Base-by-base conservation (phyloP, 768 basidiomycete genomes). In the Tulasnella sp. region DNA sequence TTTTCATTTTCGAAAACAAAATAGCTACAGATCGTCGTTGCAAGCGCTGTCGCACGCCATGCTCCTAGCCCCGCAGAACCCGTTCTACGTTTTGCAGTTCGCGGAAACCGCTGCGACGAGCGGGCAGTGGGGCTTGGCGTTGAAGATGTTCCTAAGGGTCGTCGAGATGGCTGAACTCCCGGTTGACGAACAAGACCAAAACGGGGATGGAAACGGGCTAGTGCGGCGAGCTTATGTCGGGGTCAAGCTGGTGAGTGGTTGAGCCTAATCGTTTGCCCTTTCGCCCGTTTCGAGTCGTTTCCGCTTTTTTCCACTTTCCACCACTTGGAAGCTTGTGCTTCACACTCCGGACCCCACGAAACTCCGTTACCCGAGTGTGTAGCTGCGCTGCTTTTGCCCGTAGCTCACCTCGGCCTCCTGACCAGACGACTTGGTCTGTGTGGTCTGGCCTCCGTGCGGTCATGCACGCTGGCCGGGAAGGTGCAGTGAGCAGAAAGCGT, bases 51-150 rank as follows among this genome's bases (percentile, higher is more conserved):
- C 92, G 15, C 95, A 98, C 84, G 91, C 89, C 7, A 87, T 96
- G 67, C 86, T 95, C 40, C 88, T 98, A 40, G 88, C 91, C 2
- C 94, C 95, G 0, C 93, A 96, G 80, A 96, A 95, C 81, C 92
- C 93, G 0, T 93, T 94, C 82, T 91, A 92, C 51, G 88, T 90
- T 78, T 87, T 96, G n/a, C 91, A 92, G 80, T 91, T 90, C 72
- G 95, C 94, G 0, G 95, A 98, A 84, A 95, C 92, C 11, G 94
- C 93, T 0, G 95, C 93, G 82, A 93, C 93, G 0, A 87, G 90
- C 0, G 77, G 69, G 42, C 94, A 96, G 83, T 82, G 93, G 29
- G 88, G 92, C 0, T 86, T 95, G 10, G 90, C 95, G 2, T 85
- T 94, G 75, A 93, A 93, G 83, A 90, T 90, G 86, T 95, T 90